A percentile compares a stretch with the other conserved stretches of the same genome.
Evolutionary conservation across 2,329 filamentous ascomycete species (phyloP).

Genomic region (Microascus cirrosus): DNA sequence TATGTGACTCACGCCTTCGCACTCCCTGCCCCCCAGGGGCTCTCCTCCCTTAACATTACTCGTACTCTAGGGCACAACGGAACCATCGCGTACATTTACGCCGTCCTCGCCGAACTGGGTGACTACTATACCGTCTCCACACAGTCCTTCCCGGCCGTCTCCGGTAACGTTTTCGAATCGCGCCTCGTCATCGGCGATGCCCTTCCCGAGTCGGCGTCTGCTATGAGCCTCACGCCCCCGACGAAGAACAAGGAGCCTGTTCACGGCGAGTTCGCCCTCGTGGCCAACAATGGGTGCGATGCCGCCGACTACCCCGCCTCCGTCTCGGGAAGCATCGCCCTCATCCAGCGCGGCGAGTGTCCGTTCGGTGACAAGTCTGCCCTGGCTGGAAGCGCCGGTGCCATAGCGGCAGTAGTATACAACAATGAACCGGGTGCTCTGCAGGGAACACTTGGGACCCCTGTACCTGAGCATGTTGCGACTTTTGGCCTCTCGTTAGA

Average conservation of each 20-base stretch:
- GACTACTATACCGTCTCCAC: constrained; percentile 52
- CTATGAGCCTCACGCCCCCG: constrained; percentile 58
- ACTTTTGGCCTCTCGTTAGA: constrained; percentile 55
- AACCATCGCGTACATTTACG: constrained; percentile 52
- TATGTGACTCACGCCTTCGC: constrained; percentile 17
- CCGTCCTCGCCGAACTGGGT: constrained; percentile 39
- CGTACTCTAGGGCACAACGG: constrained; percentile 41
- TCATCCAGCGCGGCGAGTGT: constrained; percentile 61
- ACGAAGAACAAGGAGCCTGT: constrained; percentile 49
- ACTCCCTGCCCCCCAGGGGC: not conserved
- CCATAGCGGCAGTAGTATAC: constrained; percentile 61
- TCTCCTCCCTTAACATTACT: not conserved
- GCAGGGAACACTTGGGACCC: constrained; percentile 57
- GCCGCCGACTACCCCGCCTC: constrained; percentile 49
- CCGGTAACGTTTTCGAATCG: constrained; percentile 47
- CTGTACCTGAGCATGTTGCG: constrained; percentile 48
- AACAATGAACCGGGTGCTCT: constrained; percentile 56
- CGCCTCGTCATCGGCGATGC: constrained; percentile 44
- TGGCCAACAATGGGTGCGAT: constrained; percentile 52
- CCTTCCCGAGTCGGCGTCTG: constrained; percentile 34
- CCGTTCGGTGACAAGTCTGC: constrained; percentile 61
- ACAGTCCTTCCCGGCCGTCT: constrained; percentile 52
- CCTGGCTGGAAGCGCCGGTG: constrained; percentile 57
- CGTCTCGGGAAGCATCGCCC: constrained; percentile 53
- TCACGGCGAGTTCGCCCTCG: constrained; percentile 46